These are phyloP conservation scores for Ophiostoma perfectum DNA, from an alignment of 2,329 filamentous ascomycete genomes.

Conservation along the genomic window DNA sequence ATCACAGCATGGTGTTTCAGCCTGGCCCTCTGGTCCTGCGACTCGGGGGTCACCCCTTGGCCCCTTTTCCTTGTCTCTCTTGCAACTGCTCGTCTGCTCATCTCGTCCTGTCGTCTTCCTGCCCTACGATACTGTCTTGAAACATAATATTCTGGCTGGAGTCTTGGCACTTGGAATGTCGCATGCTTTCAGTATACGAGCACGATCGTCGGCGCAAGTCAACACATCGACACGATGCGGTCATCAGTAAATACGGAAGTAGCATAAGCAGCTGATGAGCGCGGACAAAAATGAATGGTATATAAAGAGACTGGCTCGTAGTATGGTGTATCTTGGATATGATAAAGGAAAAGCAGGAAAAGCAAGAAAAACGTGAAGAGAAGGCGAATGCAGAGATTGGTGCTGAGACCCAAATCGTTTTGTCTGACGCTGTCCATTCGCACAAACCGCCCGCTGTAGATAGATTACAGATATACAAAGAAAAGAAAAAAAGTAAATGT, in stretches of 20 bases:
- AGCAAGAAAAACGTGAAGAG: neutral
- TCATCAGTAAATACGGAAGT: no score
- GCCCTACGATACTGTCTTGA: neutral
- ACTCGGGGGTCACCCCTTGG: neutral
- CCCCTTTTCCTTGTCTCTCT: neutral
- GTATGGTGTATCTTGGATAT: constrained; percentile 1
- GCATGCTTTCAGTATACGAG: neutral
- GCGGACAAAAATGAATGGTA: neutral
- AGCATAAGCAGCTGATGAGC: no score
- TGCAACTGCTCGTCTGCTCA: neutral
- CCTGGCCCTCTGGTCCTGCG: neutral
- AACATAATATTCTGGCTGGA: neutral
- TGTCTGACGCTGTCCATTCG: neutral
- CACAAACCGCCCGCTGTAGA: neutral
- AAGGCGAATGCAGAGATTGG: neutral
- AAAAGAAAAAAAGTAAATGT: neutral
- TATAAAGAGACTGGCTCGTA: neutral
- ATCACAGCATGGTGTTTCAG: constrained; percentile 5
- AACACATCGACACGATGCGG: no score
- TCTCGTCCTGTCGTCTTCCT: no score
- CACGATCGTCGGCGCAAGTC: no score
- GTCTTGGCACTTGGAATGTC: neutral
- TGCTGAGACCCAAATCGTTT: neutral
- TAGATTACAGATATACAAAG: constrained; percentile 2
- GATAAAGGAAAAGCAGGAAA: neutral